A percentile compares a stretch with the other conserved stretches of the same genome.
Evolutionary conservation across 345 rosid species (phyloP).

Genomic region (Melaleuca alternifolia): DNA sequence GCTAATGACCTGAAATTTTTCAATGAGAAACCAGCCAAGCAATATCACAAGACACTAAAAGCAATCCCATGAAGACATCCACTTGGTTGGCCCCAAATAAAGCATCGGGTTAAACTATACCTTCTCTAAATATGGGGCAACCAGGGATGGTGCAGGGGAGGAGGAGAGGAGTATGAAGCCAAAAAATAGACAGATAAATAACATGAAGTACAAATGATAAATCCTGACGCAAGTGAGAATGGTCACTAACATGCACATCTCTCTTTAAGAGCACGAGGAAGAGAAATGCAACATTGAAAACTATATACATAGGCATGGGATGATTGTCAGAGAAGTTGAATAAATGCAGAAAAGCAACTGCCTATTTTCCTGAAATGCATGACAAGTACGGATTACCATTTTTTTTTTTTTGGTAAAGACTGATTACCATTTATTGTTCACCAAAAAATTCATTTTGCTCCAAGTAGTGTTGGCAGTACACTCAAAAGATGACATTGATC

Average conservation of each 20-base stretch:
- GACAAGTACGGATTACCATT: neutral
- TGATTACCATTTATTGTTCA: neutral
- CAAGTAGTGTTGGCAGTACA: neutral
- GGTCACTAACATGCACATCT: neutral
- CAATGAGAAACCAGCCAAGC: neutral
- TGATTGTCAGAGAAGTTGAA: neutral
- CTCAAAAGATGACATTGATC: neutral
- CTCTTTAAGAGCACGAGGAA: neutral
- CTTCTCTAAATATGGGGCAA: neutral
- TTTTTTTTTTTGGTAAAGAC: too few relatives aligned
- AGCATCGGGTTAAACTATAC: neutral
- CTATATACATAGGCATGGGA: neutral
- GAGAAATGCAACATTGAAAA: neutral
- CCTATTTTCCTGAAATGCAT: neutral
- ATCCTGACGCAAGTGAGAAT: neutral
- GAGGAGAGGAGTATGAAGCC: neutral
- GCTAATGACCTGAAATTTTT: slow-evolving; percentile 41
- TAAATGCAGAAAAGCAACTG: neutral
- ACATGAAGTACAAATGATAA: neutral
- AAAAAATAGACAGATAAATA: neutral
- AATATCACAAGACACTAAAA: neutral
- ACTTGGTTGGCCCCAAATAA: neutral
- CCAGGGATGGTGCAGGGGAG: neutral
- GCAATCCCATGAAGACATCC: neutral
- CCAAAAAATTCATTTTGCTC: neutral